These are phyloP conservation scores for Phytopythium chamaehyphon DNA, from an alignment of 352 stramenopile genomes.

Conservation along the genomic window DNA sequence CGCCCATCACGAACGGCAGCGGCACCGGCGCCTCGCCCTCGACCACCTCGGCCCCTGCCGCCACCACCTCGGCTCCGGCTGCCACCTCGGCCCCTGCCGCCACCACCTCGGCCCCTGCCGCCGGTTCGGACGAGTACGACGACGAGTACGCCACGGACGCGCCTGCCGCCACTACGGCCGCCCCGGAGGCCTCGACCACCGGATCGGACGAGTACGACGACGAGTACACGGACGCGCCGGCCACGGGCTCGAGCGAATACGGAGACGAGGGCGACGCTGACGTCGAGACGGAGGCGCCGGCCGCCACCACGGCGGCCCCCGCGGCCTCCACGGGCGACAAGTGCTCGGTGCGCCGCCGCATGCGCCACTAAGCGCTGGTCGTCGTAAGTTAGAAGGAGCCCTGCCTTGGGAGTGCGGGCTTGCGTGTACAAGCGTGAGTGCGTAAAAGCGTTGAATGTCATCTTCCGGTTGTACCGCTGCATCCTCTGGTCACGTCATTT, in stretches of 20 bases:
- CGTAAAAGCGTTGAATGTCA: no score
- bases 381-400: no score
- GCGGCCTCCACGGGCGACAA: constrained; percentile 5
- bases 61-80: constrained; percentile 6
- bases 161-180: constrained; percentile 3
- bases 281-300: constrained; percentile 1
- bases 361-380: constrained; percentile 8
- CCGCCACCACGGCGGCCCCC: neutral
- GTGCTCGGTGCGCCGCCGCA: constrained; percentile 18
- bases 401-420: no score
- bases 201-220: neutral
- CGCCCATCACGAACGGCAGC: constrained; percentile 26
- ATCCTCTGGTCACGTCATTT: no score
- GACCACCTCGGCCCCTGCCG: constrained; percentile 8
- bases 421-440: no score
- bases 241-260: neutral
- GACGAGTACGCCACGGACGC: constrained; percentile 8
- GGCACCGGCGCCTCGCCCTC: constrained; percentile 8
- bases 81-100: constrained; percentile 3
- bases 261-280: neutral
- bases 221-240: constrained; percentile 3
- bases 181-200: constrained; percentile 3
- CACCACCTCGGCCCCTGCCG: constrained; percentile 3
- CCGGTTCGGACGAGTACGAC: constrained; percentile 5
- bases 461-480: no score